Base-by-base conservation (phyloP, 768 basidiomycete genomes). In the Mrakia gelida region DNA sequence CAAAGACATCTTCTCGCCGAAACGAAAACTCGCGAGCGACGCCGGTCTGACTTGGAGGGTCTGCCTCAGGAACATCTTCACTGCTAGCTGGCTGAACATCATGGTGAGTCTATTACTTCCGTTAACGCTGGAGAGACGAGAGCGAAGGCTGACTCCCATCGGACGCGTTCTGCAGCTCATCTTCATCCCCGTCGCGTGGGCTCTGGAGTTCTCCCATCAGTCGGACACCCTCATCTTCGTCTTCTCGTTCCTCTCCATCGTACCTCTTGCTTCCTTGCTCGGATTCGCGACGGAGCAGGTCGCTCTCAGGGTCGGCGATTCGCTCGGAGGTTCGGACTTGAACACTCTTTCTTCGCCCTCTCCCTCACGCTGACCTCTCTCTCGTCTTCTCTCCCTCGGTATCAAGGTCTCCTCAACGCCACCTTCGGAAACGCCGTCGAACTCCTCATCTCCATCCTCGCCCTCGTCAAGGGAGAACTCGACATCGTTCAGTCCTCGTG, bases 341-440 rank as follows among this genome's bases (percentile, higher is more conserved):
- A n/a, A 8, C 23, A 21, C 18, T n/a, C 54, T 16, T 56, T 10
- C 16, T 56, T n/a, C 54, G 2, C 23, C 16, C 21, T 23, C 23
- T 26, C 16, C 23, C 10, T 56, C 54, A 13, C 26, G 54, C 26
- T 23, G 16, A 56, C 23, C 2, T 15, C 10, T 38, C 38, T 52
- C 56, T 21, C 61, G 45, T 38, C 4, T 38, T 8, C 45, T 45
- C 45, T n/a, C 15, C 11, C 15, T 45, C 11, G 1, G 11, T 45
- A 11, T 45, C 45, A 45, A 32, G 71, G 77, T 15, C 73, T 78
- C 2, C 54, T 78, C 21, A 78, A 78, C 28, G 77, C 77, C 7
- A 79, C 78, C 49, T 79, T 79, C 62, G 78, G 78, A 23, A 79
- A 79, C 59, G 65, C 73, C 23, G 78, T 79, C 68, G 78, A 79